Base-by-base conservation (phyloP, 495 filamentous ascomycete genomes). In the Penicillium antarcticum region DNA sequence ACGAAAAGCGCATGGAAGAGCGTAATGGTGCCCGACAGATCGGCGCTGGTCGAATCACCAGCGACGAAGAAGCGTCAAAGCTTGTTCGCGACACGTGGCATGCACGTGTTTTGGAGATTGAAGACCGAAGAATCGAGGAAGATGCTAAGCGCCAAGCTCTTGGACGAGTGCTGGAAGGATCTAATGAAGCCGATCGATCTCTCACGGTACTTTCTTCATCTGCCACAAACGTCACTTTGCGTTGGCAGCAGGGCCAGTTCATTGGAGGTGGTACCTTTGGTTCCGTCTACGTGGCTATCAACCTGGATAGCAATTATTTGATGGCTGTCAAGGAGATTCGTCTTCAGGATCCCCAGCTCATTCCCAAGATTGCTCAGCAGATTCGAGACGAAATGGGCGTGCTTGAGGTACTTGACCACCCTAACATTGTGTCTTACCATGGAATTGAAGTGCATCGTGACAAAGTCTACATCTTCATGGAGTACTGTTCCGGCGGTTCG, bases 291-390 rank as follows among this genome's bases (percentile, higher is more conserved):
- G 90, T 89, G 18, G 95, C 92, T 36, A 92, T 97, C 80, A 97
- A 98, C 58, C 72, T 98, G 39, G 94, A 98, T 69, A 91, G 90
- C 40, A 94, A 92, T 41, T 89, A 92, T 60, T 75, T 96, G 45
- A 97, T 98, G 94, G 94, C 94, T 13, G 95, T 98, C 35, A 98
- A 98, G 68, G 94, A 98, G 68, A 98, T 97, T 54, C 87, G 94
- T 32, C 76, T 98, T 33, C 95, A 98, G 67, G 94, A 98, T 70
- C 95, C 94, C 21, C 91, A 97, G 58, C 76, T 96, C 58, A 96
- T 97, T 52, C 94, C 94, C 17, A 90, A 85, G 55, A 92, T 98
- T 58, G 91, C 92, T 5, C 80, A 82, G 24, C 91, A 96, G 61
- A 97, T 98, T 64, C 84, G 89, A 32, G 94, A 98, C 62, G 94